Conservation (phyloP, 345 rosid species). For the Hibiscus syriacus region DNA sequence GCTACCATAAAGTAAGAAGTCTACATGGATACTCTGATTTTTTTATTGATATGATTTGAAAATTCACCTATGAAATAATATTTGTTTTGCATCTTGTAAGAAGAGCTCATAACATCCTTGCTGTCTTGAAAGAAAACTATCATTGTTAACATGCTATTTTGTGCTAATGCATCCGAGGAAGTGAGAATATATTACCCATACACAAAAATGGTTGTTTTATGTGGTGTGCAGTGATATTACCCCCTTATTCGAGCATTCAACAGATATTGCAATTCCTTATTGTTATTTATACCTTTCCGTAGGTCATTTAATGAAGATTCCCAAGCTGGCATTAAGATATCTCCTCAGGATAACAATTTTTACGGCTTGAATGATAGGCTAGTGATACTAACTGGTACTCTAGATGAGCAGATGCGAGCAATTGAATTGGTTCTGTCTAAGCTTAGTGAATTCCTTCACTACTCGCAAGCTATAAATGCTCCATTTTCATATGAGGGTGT, state of each 20-base stretch:
- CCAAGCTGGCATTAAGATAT: constrained; percentile 90
- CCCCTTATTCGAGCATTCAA: not conserved
- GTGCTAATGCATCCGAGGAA: not conserved
- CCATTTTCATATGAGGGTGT: constrained; percentile 93
- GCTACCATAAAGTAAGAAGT: constrained; percentile 78
- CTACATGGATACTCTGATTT: constrained; percentile 13
- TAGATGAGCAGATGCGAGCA: constrained; percentile 92
- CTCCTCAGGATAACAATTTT: constrained; percentile 78
- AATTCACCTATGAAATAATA: not conserved
- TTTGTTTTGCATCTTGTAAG: not conserved
- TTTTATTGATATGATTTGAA: constrained; percentile 8
- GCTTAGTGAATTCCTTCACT: constrained; percentile 80
- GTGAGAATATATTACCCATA: not conserved
- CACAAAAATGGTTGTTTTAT: not conserved
- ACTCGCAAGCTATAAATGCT: constrained; percentile 65
- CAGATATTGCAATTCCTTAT: constrained; percentile 12
- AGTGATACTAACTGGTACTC: constrained; percentile 76
- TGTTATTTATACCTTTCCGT: constrained; percentile 15
- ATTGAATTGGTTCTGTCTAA: constrained; percentile 77
- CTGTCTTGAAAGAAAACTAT: not conserved
- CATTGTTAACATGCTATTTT: not conserved
- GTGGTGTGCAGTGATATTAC: not conserved
- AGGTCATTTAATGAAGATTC: constrained; percentile 98
- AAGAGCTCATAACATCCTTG: not conserved
- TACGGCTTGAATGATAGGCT: constrained; percentile 90